A percentile compares a stretch with the other conserved stretches of the same genome.
Conservation (phyloP, 1,284 basidiomycete species). For the Rhizoctonia solani region DNA sequence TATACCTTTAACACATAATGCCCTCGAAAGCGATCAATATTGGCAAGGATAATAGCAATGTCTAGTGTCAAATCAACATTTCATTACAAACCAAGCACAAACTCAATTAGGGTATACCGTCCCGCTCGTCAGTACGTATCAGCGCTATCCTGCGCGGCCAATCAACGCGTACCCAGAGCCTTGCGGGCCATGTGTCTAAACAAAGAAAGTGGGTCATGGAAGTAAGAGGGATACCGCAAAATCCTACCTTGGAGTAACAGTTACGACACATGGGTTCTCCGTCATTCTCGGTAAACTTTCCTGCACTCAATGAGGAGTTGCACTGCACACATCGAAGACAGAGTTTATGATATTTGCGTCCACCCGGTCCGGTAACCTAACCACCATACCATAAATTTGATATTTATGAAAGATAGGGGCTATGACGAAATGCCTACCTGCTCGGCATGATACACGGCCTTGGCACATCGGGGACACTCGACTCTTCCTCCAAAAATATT, state of each 20-base stretch:
- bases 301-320: conserved; percentile 65
- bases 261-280: conserved; percentile 67
- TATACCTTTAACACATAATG: too few species aligned
- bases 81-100: not conserved
- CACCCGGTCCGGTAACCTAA: conserved; percentile 59
- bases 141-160: conserved; percentile 60
- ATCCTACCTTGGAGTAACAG: conserved; percentile 70
- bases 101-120: conserved; percentile 18
- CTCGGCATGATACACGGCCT: conserved; percentile 40
- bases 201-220: conserved; percentile 28
- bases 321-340: conserved; percentile 75
- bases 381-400: conserved; percentile 50
- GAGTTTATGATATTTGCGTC: conserved; percentile 74
- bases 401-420: not conserved
- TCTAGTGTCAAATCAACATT: not conserved
- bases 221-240: conserved; percentile 16
- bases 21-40: too few species aligned
- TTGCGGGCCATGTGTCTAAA: conserved; percentile 59
- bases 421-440: conserved; percentile 34
- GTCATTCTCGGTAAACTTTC: conserved; percentile 70
- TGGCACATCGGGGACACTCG: conserved; percentile 38
- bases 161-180: conserved; percentile 73
- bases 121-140: not conserved
- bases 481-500: conserved; percentile 33
- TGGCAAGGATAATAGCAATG: not conserved